Evolutionary conservation across 305 asterid species (phyloP), one percentile per base, ranked within the genome.

Genomic region (Solanum hybrid): DNA sequence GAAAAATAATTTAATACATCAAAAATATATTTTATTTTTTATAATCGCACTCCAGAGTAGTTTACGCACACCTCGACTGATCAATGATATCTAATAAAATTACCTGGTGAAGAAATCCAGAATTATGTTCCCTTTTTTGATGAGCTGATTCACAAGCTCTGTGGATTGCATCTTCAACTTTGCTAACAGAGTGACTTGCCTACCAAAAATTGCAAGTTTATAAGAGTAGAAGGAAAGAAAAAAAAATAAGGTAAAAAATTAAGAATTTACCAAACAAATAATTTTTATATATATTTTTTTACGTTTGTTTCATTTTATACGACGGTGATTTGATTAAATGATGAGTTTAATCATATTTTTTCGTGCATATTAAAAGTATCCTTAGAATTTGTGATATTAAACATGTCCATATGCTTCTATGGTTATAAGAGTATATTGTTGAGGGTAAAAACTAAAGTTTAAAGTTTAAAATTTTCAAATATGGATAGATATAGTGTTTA

Each of bases 131-230:
- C 64, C 90, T 33, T 51, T 81, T 88, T 22, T 14, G 77, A 3
- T 78, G 90, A 51, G 87, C 90, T 36, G 78, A 88, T 14, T 88
- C 78, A 13, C 75, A 36, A n/a, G 90, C 90, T 80, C 76, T 88
- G 2, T 88, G 64, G 1, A 82, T 88, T 77, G 87, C 90, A n/a
- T 77, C 67, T 78, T 88, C 90, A n/a, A 69, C 78, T 36, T 77
- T 88, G 64, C 64, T 51, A 36, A 34, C 67, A 12, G 87, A 37
- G 20, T 86, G 6, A 33, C 46, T 31, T 36, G 89, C 64, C 90
- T 88, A 51, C 35, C 5, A 83, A 83, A 61, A 29, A 42, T 42
- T 16, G 37, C 46, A 84, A 22, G 76, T 84, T 39, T 24, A 81
- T 39, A 12, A 84, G 39, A 84, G 40, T 26, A 46, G 14, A 83